A percentile compares a stretch with the other conserved stretches of the same genome.
Evolutionary conservation across 257 asterid genomes (phyloP).

Genomic region (Orobanche coerulescens): DNA sequence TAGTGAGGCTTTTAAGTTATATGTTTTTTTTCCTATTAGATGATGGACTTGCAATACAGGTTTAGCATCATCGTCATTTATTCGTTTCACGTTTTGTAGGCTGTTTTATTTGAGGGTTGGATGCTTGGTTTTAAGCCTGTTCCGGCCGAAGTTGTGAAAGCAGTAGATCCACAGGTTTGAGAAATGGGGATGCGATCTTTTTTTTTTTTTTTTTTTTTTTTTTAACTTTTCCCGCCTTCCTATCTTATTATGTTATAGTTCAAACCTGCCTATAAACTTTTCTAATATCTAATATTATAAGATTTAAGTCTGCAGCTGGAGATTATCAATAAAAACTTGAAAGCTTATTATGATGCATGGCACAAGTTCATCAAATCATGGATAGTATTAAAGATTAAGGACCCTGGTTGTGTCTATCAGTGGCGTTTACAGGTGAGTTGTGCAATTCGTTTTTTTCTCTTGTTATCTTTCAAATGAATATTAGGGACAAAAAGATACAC

Average conservation of each 20-base stretch:
- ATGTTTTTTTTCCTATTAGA: neutral
- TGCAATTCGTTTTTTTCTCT: slow-evolving; percentile 17
- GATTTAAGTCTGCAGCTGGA: slow-evolving; percentile 54
- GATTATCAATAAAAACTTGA: slow-evolving; percentile 64
- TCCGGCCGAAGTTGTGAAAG: slow-evolving; percentile 59
- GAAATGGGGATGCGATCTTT: neutral
- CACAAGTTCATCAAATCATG: slow-evolving; percentile 82
- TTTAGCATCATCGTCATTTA: slow-evolving; percentile 2
- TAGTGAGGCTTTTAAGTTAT: neutral
- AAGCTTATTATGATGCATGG: slow-evolving; percentile 86
- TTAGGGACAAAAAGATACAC: neutral
- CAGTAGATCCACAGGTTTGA: slow-evolving; percentile 86
- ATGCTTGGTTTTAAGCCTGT: slow-evolving; percentile 98
- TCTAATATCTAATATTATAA: no score
- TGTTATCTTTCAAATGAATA: neutral
- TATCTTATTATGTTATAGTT: neutral
- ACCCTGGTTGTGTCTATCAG: slow-evolving; percentile 74
- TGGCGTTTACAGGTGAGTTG: slow-evolving; percentile 83
- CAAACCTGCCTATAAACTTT: slow-evolving; percentile 9
- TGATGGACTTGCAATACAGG: neutral
- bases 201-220: neutral
- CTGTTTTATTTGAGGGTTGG: slow-evolving; percentile 93
- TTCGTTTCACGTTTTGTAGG: slow-evolving; percentile 39
- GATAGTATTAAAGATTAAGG: slow-evolving; percentile 86
- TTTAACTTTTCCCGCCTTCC: neutral